A percentile compares a stretch with the other conserved stretches of the same genome.
phyloP scores from a whole-genome alignment of 1,284 basidiomycete species.

The Austroboletus olivaceoglutinosus region DNA sequence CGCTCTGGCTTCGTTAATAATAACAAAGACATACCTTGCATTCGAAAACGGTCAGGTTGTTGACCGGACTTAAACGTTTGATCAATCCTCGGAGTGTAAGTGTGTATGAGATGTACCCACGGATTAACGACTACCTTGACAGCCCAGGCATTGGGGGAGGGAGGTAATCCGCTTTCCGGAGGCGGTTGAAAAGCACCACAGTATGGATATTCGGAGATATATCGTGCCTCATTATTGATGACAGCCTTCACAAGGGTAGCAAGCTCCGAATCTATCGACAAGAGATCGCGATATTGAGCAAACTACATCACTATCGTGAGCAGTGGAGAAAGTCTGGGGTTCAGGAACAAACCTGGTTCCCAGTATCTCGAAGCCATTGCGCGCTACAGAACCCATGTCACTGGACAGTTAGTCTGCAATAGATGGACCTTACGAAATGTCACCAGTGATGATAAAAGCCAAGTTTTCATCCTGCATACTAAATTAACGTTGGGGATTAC shows the following conservation, averaged over 20 bases:
- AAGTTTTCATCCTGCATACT: constrained; percentile 53
- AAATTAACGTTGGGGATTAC: constrained; percentile 2
- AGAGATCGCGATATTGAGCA: constrained; percentile 61
- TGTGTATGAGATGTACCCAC: constrained; percentile 40
- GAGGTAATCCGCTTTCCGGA: constrained; percentile 61
- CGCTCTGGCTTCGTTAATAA: background rate
- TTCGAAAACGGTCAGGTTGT: constrained; percentile 70
- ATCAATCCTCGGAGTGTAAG: background rate
- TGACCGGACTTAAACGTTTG: constrained; percentile 48
- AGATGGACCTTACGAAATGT: constrained; percentile 62
- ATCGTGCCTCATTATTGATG: constrained; percentile 75
- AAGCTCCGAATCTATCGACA: constrained; percentile 55
- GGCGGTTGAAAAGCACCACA: constrained; percentile 78
- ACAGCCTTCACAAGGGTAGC: constrained; percentile 67
- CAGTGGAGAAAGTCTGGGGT: background rate
- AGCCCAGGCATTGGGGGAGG: constrained; percentile 64
- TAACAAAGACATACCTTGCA: constrained; percentile 55
- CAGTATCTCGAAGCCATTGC: constrained; percentile 73
- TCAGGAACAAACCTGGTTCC: constrained; percentile 56
- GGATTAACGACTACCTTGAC: constrained; percentile 67
- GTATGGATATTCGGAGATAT: constrained; percentile 70
- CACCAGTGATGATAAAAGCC: constrained; percentile 75
- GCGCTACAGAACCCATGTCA: constrained; percentile 39
- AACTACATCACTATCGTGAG: constrained; percentile 43
- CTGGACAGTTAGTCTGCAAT: background rate